phyloP scores from a whole-genome alignment of 2,329 filamentous ascomycete species.

The Aspergillus hortae region DNA sequence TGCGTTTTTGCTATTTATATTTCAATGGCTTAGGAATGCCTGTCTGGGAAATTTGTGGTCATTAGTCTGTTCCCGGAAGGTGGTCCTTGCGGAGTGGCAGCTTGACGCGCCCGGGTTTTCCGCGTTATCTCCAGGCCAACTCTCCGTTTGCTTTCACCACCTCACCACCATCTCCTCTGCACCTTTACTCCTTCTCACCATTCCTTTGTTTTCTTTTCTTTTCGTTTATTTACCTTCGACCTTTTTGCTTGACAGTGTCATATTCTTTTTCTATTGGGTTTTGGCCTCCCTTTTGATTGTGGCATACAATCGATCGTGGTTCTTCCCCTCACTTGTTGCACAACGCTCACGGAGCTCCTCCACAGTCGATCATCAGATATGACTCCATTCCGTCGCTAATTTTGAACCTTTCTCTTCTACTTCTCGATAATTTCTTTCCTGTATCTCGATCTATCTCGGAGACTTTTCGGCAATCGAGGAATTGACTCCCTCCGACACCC shows the following conservation, averaged over 20 bases:
- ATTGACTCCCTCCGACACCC: neutral
- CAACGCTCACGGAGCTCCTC: constrained; percentile 6
- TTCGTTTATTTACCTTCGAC: constrained; percentile 2
- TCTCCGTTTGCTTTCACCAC: constrained; percentile 13
- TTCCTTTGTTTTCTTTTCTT: neutral
- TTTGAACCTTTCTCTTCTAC: constrained; percentile 5
- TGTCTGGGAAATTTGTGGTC: neutral
- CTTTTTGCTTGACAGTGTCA: constrained; percentile 9
- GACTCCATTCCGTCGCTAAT: constrained; percentile 8
- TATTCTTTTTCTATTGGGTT: neutral
- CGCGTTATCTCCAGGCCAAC: constrained; percentile 21
- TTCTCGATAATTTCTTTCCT: constrained; percentile 9
- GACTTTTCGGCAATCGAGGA: constrained; percentile 6
- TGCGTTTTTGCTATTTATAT: neutral
- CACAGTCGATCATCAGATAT: constrained; percentile 11
- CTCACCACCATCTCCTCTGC: neutral
- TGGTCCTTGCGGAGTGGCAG: constrained; percentile 13
- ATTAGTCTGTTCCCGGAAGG: constrained; percentile 1
- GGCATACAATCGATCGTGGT: neutral
- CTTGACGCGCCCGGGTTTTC: constrained; percentile 14
- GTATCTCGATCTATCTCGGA: constrained; percentile 10
- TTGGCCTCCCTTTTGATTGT: neutral
- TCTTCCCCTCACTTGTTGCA: constrained; percentile 2
- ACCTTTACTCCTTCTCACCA: neutral
- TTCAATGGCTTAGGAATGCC: neutral